These are phyloP conservation scores for Funneliformis caledonium DNA, from an alignment of 371 early-diverging fungal species.

Conservation along the genomic window DNA sequence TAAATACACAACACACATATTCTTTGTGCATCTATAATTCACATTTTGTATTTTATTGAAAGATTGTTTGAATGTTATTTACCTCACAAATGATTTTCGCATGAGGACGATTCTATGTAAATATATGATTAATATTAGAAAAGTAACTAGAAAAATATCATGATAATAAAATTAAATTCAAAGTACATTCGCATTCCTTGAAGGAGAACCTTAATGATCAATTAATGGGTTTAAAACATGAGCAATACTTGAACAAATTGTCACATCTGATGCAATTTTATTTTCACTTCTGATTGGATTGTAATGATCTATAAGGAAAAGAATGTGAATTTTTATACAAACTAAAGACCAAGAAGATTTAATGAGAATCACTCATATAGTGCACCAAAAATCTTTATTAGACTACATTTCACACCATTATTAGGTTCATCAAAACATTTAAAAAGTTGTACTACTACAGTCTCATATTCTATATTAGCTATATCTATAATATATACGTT, in stretches of 20 bases:
- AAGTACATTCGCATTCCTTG: not conserved
- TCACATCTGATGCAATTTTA: constrained; percentile 4
- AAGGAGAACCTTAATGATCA: not conserved
- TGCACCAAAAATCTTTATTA: not conserved
- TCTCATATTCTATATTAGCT: not conserved
- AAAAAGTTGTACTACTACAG: not conserved
- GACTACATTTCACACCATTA: not conserved
- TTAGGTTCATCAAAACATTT: not conserved
- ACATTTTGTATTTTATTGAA: not conserved
- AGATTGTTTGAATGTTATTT: not conserved
- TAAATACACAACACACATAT: constrained; percentile 6
- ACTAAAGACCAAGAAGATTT: not conserved
- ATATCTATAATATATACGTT: not conserved
- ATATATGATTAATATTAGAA: constrained; percentile 11
- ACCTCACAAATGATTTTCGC: constrained; percentile 11
- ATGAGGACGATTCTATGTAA: not conserved
- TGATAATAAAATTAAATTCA: constrained; percentile 9
- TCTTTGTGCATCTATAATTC: not conserved
- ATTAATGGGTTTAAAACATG: not conserved
- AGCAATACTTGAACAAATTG: not conserved
- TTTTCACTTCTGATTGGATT: constrained; percentile 2
- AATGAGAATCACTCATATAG: constrained; percentile 16
- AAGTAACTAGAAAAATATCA: not conserved
- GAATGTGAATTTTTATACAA: constrained; percentile 13
- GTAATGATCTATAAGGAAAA: not conserved